Conservation (phyloP, 2,329 filamentous ascomycete species). For the Xylariaceae sp. region DNA sequence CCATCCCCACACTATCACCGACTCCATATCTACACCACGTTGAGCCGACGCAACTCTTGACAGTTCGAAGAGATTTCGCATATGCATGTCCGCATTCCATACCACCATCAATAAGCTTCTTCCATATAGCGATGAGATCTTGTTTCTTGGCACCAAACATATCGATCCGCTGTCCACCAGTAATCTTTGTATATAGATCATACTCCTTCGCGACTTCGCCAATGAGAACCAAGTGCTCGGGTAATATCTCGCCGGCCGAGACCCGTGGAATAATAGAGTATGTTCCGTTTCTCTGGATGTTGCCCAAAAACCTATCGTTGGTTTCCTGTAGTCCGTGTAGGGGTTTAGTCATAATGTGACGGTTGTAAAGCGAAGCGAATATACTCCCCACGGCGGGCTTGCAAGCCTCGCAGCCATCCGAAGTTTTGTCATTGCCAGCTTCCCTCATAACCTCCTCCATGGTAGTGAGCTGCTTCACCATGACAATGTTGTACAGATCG, state of each 20-base stretch:
- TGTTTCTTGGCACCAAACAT: conserved; percentile 90
- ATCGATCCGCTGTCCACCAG: conserved; percentile 85
- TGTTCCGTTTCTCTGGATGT: conserved; percentile 88
- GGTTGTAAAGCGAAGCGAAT: conserved; percentile 77
- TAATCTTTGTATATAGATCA: conserved; percentile 85
- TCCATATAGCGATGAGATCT: conserved; percentile 79
- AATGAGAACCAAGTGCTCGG: conserved; percentile 79
- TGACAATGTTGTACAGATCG: conserved; percentile 86
- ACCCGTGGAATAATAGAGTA: conserved; percentile 85
- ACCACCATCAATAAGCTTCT: conserved; percentile 71
- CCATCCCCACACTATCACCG: conserved; percentile 87
- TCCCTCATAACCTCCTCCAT: conserved; percentile 75
- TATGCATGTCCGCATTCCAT: conserved; percentile 92
- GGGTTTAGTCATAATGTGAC: conserved; percentile 70
- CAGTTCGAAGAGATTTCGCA: conserved; percentile 80
- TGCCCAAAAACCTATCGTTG: conserved; percentile 82
- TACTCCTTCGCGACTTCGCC: conserved; percentile 83
- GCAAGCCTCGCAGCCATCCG: conserved; percentile 81
- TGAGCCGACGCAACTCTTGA: conserved; percentile 88
- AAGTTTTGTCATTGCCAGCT: conserved; percentile 65
- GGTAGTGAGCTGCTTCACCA: conserved; percentile 71
- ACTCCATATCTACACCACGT: conserved; percentile 90
- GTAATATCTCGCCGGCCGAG: conserved; percentile 80
- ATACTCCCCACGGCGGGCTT: conserved; percentile 81
- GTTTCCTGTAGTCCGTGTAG: conserved; percentile 80